Base-by-base conservation (phyloP, 306 rosid genomes). In the Lagenaria siceraria region DNA sequence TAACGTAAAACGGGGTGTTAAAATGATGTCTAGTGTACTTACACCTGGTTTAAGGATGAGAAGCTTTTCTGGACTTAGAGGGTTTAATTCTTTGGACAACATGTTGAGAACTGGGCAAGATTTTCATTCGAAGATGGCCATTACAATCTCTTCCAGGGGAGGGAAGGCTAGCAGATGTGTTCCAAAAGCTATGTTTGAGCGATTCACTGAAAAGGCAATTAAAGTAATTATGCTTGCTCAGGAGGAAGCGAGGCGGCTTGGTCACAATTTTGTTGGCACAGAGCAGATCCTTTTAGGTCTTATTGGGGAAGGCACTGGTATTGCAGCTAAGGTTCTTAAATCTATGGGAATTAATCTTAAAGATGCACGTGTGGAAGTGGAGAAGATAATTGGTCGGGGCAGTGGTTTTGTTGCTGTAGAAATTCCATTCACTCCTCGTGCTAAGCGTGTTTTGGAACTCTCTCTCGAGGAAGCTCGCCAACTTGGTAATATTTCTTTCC, bases 281-380 rank as follows among this genome's bases (percentile, higher is more conserved):
- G 99, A 95, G 90, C 98, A 92, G 85, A 95, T 95, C 79, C 90
- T 95, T n/a, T 88, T 95, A 85, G 97, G 97, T 70, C 99, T 95
- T 78, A 92, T 95, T 59, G 99, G 97, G 55, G 99, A 95, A 84
- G 99, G 99, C 77, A 92, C 99, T 25, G 97, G 99, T 69, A 95
- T 95, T 76, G 99, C 97, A 8, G 99, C 99, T 19, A 95, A 95
- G 87, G 97, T 95, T 79, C 88, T 95, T 10, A 95, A 95, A 81
- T 89, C 97, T 24, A 92, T 92, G 99, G 97, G 99, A 82, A 92
- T 95, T 70, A 95, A 90, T 83, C 97, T 95, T 54, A 95, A 95
- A 89, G 97, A 92, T 81, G 97, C 99, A 12, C 99, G 97, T 9
- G 97, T 95, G 61, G 99, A 95, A 84, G 98, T 95, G 80, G 98